Evolutionary conservation across 2,329 filamentous ascomycete genomes (phyloP), one percentile per base, ranked within the genome.

Genomic region (Periconia sp.): DNA sequence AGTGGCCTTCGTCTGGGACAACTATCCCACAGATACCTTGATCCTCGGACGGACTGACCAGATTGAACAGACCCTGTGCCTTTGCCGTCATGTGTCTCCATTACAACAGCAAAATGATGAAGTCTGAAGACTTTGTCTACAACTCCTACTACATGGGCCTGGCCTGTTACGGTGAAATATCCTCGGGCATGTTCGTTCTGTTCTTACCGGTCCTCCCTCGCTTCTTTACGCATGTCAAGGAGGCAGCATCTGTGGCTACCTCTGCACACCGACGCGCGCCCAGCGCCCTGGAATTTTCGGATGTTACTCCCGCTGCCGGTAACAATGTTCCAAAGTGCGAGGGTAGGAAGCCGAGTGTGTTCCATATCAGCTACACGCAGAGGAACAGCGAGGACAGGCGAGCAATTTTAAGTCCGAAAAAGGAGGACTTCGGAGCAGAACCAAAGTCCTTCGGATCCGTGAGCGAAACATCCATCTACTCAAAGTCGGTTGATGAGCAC

Each of bases 141-240:
- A 22, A 42, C 25, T 32, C 45, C 6, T 34, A 43, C 12, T 32
- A 43, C 21, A 54, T 54, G 51, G 22, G 26, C 4, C 36, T 49
- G 6, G 51, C 48, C 5, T 54, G 51, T 43, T 47, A 52, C 30
- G 51, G 48, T 16, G 51, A 54, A 31, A 52, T 54, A 15, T 39
- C 41, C 1, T 49, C 47, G 3, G 51, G 48, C 13, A 49, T 54
- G 43, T 54, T 54, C 33, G 51, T 54, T 24, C 45, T 54, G 16
- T 54, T 54, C 34, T 45, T 54, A 2, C 48, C 51, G 21, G 40
- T 54, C 29, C 35, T 54, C 5, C 51, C 45, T 11, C 40, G 46
- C 33, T 54, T 54, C 43, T 49, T 46, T 26, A 31, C 36, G 8
- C 44, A 48, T 23, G 8, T 52, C 10, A 44, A 45, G 26, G 24